Conservation (phyloP, 202 grass and related monocot genomes). For the Musa balbisiana region DNA sequence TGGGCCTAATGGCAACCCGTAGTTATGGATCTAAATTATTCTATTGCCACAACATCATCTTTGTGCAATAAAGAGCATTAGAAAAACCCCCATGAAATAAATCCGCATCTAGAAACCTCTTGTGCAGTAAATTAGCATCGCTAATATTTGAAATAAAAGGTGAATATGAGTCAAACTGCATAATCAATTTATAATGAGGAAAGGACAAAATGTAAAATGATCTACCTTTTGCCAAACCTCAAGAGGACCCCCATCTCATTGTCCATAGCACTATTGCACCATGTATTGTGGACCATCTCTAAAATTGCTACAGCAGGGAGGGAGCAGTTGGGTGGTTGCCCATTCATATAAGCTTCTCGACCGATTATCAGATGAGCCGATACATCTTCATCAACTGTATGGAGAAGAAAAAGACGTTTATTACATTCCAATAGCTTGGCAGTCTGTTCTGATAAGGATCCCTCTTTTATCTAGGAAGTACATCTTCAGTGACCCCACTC, state of each 20-base stretch:
- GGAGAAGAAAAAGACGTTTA: constrained; percentile 16
- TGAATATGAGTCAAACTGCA: neutral
- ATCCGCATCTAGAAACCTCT: neutral
- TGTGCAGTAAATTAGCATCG: neutral
- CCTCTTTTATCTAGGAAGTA: too few species aligned
- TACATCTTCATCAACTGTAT: constrained; percentile 94
- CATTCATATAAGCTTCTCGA: constrained; percentile 57
- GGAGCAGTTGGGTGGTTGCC: constrained; percentile 59
- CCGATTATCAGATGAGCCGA: too few species aligned
- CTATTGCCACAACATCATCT: too few species aligned
- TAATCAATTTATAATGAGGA: neutral
- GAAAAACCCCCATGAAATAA: too few species aligned
- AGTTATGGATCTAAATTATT: too few species aligned
- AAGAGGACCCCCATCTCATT: constrained; percentile 78
- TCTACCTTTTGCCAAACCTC: constrained; percentile 68
- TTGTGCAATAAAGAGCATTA: too few species aligned
- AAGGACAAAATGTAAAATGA: constrained; percentile 9
- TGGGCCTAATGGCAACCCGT: too few species aligned
- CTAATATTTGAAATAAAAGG: neutral
- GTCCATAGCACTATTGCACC: constrained; percentile 80
- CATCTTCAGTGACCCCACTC: too few species aligned
- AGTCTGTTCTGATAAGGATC: too few species aligned
- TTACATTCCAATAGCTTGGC: too few species aligned
- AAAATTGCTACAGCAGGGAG: constrained; percentile 62
- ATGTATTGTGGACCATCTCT: constrained; percentile 73